These are phyloP conservation scores for Coleophoma eucalyptorum DNA, from an alignment of 2,329 filamentous ascomycete genomes.

Conservation along the genomic window DNA sequence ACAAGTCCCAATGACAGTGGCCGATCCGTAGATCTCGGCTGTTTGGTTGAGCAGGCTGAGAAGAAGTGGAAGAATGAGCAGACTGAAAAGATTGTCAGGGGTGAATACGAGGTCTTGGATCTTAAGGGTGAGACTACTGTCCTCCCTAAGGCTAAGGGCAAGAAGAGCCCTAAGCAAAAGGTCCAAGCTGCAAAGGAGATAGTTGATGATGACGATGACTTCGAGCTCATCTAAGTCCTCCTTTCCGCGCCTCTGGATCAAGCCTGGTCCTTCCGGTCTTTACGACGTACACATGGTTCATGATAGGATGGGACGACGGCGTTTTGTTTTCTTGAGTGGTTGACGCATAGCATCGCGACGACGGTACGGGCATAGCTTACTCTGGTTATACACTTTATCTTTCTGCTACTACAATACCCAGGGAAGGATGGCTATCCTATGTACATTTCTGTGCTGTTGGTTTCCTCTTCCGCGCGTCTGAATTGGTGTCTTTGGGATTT, in stretches of 20 bases:
- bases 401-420: constrained; percentile 4
- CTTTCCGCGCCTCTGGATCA: not conserved
- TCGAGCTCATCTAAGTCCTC: constrained; percentile 24
- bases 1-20: constrained; percentile 17
- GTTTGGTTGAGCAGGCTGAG: constrained; percentile 27
- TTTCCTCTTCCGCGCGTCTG: not conserved
- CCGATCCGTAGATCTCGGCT: constrained; percentile 20
- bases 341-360: constrained; percentile 8
- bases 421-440: constrained; percentile 20
- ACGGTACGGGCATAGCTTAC: constrained; percentile 19
- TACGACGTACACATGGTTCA: not conserved
- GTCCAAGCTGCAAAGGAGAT: constrained; percentile 6
- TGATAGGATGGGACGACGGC: constrained; percentile 5
- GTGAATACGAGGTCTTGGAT: constrained; percentile 29
- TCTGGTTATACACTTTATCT: constrained; percentile 8
- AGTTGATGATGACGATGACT: constrained; percentile 26
- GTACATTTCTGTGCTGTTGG: not conserved
- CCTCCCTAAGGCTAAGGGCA: constrained; percentile 15
- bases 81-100: constrained; percentile 26
- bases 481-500: not conserved
- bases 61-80: constrained; percentile 24
- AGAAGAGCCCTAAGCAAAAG: constrained; percentile 24
- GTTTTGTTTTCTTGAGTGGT: constrained; percentile 4
- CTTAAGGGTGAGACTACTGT: constrained; percentile 23
- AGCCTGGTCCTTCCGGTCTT: not conserved